Evolutionary conservation across 1,284 basidiomycete genomes (phyloP), one percentile per base, ranked within the genome.

Genomic region (Apiotrichum montevideense): DNA sequence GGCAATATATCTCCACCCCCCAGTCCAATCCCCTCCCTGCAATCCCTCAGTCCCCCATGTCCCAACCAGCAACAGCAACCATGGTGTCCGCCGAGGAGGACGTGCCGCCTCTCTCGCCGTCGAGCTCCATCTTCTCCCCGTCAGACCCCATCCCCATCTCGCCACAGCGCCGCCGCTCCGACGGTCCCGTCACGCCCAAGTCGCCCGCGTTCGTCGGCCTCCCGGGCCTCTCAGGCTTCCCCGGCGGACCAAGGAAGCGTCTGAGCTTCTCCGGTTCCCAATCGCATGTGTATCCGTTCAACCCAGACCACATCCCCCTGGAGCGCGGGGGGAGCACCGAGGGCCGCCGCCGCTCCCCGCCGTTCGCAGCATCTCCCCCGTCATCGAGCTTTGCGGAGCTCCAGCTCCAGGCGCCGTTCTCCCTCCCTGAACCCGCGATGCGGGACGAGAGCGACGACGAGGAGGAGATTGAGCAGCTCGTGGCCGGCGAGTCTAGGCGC

Each of bases 111-210:
- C 45, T 46, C 8, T 46, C 45, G 45, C 45, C 45, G 6, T 33
- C 29, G 13, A 42, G 21, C n/a, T 45, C 33, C 34, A 41, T 35
- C 14, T 54, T 40, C 21, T 39, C 51, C 49, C n/a, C 43, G 9
- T 7, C 43, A 29, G 15, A 15, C 43, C 14, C 41, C 3, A 14
- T 13, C 41, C 41, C 41, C 29, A 34, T 10, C 6, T 29, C 15
- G 32, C 35, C 45, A 7, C 50, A 54, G 15, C 47, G 51, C n/a
- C 41, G 46, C 35, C 56, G 35, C 34, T 56, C 54, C 41, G 62
- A 51, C 14, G 15, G 6, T 15, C 39, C 50, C 39, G 54, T 51
- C 32, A 57, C 61, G 4, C 61, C 61, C 6, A 46, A 57, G 32
- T 58, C 56, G 4, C 59, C 59, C 29, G 39, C 37, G 8, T 43